Base-by-base conservation (phyloP, 768 basidiomycete species). In the Xerocomellus intermedius region DNA sequence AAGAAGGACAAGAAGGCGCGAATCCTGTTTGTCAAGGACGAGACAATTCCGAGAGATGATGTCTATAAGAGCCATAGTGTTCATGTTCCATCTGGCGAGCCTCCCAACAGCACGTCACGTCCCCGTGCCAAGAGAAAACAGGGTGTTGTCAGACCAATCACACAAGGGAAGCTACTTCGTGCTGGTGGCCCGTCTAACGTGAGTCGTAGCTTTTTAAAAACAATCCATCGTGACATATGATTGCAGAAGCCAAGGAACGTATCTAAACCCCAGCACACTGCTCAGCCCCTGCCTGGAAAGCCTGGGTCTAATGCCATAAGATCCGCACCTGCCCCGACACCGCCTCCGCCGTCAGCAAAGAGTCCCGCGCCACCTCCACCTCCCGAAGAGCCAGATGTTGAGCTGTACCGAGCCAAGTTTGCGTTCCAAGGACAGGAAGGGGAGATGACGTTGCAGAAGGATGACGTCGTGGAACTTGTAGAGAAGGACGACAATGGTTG, bases 401-500 rank as follows among this genome's bases (percentile, higher is more conserved):
- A 88, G 19, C 73, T 82, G 72, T 97, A 95, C 73, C 85, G 87
- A 57, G 90, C 92, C 21, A 89, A 96, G 60, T 99, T 87, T 72
- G 82, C 86, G n/a, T 99, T 99, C 66, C 79, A 86, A 36, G 95
- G 94, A 2, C 91, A 98, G 71, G 86, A 87, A 33, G 95, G 95
- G 13, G 97, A 99, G 72, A 87, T 98, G 80, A 76, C 84, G 7
- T 72, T 99, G 48, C 82, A 80, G 61, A 98, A 98, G 71, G 97
- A 94, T 63, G 97, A 98, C 56, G 54, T 90, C 3, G 91, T 98
- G 2, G 95, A 98, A 74, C 76, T 98, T 19, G 77, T 94, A 32
- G 87, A 96, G 75, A 94, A 97, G 69, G 86, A 88, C 66, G 85
- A 94, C 56, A 96, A 96, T 63, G 97, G 96, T 3, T 99, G 97